Evolutionary conservation across 2,329 filamentous ascomycete genomes (phyloP).

Genomic region (Neophaeococcomyces mojaviensis): DNA sequence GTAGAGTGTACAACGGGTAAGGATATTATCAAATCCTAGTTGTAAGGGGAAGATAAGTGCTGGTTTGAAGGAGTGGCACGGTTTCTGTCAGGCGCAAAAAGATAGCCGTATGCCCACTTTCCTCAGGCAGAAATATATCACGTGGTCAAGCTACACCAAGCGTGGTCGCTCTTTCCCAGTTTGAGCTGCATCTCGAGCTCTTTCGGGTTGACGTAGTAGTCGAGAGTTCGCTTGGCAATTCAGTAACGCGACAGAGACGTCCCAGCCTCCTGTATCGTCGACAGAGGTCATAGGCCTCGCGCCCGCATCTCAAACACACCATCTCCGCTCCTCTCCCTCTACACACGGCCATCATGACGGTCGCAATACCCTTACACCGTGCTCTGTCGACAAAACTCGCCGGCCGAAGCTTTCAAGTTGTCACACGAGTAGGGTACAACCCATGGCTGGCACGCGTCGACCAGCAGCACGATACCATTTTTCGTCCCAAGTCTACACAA

Average conservation of each 20-base stretch:
- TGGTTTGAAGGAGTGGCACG: too few relatives aligned
- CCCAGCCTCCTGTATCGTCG: constrained; percentile 1
- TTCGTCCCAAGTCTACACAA: constrained; percentile 10
- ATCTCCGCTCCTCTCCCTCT: not conserved
- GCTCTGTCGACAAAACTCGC: constrained; percentile 16
- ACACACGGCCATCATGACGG: constrained; percentile 15
- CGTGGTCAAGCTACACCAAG: too few relatives aligned
- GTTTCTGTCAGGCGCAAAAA: too few relatives aligned
- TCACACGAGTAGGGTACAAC: constrained; percentile 20
- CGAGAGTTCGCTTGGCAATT: too few relatives aligned
- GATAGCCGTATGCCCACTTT: too few relatives aligned
- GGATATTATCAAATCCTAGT: too few relatives aligned
- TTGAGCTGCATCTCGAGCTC: not conserved
- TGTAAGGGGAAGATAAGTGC: too few relatives aligned
- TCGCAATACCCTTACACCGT: constrained; percentile 14
- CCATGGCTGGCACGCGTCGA: constrained; percentile 20
- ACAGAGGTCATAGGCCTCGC: constrained; percentile 4
- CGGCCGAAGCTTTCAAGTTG: constrained; percentile 13
- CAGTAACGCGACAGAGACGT: not conserved
- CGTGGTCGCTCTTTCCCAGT: too few relatives aligned
- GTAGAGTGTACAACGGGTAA: too few relatives aligned
- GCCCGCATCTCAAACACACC: not conserved
- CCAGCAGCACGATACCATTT: constrained; percentile 12
- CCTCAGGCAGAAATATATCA: too few relatives aligned
- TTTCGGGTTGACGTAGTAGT: too few relatives aligned